Evolutionary conservation across 192 early-diverging fungal genomes (phyloP), one percentile per base, ranked within the genome.

Genomic region (Diversispora epigaea): DNA sequence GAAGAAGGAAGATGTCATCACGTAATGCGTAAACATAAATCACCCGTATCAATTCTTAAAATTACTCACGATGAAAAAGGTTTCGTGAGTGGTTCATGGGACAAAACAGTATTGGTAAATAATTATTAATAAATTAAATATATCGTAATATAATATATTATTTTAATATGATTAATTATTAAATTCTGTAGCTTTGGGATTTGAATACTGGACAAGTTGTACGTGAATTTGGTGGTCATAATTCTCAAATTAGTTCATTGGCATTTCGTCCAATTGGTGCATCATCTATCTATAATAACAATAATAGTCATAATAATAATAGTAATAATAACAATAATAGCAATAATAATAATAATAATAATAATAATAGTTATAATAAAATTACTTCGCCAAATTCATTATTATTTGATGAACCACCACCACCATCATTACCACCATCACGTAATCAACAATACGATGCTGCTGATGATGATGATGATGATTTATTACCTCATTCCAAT

Each of bases 81-180:
- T 0, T 80, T 94, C 60, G 86, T 97, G 61, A 97, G 93, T 78
- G 98, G 97, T 6, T 95, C 96, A 32, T 99, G 98, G 98, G 98
- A 99, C 76, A 89, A 93, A 57, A 84, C 84, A 14, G 83, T 94
- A 19, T 49, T 93, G 78, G 91, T 92, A 84, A 68, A 86, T 83
- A 80, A 74, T 82, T 77, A 50, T 61, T 62, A 6, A 25, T 14
- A 32, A 32, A 32, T 39, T 73, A 66, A 32, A 12, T 45, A 44
- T 46, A 41, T 40, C 41, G 9, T 7, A 57, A 14, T 62, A 52
- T 19, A 60, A 32, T 25, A n/a, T 56, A 17, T 12, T 22, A 44
- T 63, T 39, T 45, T 73, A 11, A 41, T 71, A 68, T 21, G 60
- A 19, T 68, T 66, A 63, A 68, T 45, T 67, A 54, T 54, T 4